Conservation (phyloP, 495 filamentous ascomycete genomes). For the Aspergillus diversus region DNA sequence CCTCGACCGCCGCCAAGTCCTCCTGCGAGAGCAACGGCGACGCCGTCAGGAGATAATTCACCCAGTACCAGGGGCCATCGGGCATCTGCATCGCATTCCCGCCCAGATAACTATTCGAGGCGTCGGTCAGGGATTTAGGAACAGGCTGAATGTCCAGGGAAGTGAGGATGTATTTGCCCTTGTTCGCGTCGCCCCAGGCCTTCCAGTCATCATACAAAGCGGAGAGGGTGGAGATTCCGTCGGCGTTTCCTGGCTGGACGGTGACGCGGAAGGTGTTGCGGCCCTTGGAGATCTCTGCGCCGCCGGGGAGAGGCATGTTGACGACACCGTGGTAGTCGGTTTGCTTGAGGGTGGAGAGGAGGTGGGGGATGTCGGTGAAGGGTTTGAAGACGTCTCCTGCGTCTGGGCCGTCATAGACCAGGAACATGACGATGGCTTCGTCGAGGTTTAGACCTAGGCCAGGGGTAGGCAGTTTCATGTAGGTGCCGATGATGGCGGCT, state of each 20-base stretch:
- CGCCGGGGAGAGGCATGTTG: slow-evolving; percentile 15
- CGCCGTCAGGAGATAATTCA: slow-evolving; percentile 20
- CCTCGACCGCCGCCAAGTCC: not conserved
- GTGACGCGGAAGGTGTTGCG: slow-evolving; percentile 19
- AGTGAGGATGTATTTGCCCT: slow-evolving; percentile 10
- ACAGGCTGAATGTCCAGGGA: slow-evolving; percentile 15
- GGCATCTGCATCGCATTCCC: slow-evolving; percentile 20
- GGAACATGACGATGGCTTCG: slow-evolving; percentile 18
- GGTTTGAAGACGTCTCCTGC: slow-evolving; percentile 3
- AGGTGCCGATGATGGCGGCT: slow-evolving; percentile 18
- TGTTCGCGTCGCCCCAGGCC: slow-evolving; percentile 9
- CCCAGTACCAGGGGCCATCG: slow-evolving; percentile 17
- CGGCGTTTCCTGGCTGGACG: not conserved
- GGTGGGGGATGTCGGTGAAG: slow-evolving; percentile 19
- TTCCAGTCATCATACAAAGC: slow-evolving; percentile 8
- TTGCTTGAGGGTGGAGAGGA: slow-evolving; percentile 10
- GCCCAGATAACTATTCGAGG: slow-evolving; percentile 6
- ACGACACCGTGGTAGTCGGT: slow-evolving; percentile 13
- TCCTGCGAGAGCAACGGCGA: slow-evolving; percentile 9
- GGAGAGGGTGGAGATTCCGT: slow-evolving; percentile 5
- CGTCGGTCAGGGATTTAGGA: slow-evolving; percentile 17
- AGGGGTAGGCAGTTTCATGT: slow-evolving; percentile 16
- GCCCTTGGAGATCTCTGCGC: slow-evolving; percentile 13
- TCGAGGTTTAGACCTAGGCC: slow-evolving; percentile 12
- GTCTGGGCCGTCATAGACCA: slow-evolving; percentile 16